phyloP scores from a whole-genome alignment of 1,284 basidiomycete genomes.

The Cutaneotrichosporon curvatum region DNA sequence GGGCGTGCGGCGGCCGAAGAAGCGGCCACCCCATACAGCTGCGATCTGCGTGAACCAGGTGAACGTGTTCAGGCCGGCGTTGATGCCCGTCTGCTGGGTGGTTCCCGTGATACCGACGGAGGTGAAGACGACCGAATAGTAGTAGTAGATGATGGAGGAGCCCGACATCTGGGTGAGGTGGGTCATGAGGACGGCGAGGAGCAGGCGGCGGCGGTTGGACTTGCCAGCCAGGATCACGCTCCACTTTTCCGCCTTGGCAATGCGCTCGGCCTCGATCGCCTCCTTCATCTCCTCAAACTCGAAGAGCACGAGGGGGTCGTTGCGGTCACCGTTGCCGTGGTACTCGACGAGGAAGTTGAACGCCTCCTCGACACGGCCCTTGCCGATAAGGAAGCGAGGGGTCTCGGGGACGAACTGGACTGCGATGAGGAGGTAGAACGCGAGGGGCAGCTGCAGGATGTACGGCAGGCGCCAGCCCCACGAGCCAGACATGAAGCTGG shows the following conservation, averaged over 20 bases:
- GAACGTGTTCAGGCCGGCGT: slow-evolving; percentile 44
- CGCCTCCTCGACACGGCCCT: slow-evolving; percentile 56
- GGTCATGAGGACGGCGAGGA: slow-evolving; percentile 42
- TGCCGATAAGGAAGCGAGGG: slow-evolving; percentile 40
- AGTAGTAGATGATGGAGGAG: slow-evolving; percentile 46
- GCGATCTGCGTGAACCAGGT: slow-evolving; percentile 43
- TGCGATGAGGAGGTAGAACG: slow-evolving; percentile 42
- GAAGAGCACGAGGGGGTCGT: slow-evolving; percentile 61
- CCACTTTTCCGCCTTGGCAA: slow-evolving; percentile 44
- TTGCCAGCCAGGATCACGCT: slow-evolving; percentile 29
- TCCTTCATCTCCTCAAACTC: slow-evolving; percentile 73
- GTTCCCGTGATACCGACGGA: slow-evolving; percentile 44
- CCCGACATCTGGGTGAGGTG: slow-evolving; percentile 33
- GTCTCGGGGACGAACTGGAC: slow-evolving; percentile 48
- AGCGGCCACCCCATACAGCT: slow-evolving; percentile 34
- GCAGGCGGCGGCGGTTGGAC: slow-evolving; percentile 38
- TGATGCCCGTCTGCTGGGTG: slow-evolving; percentile 45
- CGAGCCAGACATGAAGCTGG: slow-evolving; percentile 16
- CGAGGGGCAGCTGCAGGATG: slow-evolving; percentile 42
- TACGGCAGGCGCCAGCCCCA: slow-evolving; percentile 45
- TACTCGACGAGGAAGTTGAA: slow-evolving; percentile 69
- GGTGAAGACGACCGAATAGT: slow-evolving; percentile 43
- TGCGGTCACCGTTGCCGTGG: slow-evolving; percentile 62
- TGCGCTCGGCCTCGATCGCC: slow-evolving; percentile 62
- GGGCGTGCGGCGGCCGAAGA: slow-evolving; percentile 38